Evolutionary conservation across 1,284 basidiomycete genomes (phyloP).

Genomic region (Leucoagaricus sp.): DNA sequence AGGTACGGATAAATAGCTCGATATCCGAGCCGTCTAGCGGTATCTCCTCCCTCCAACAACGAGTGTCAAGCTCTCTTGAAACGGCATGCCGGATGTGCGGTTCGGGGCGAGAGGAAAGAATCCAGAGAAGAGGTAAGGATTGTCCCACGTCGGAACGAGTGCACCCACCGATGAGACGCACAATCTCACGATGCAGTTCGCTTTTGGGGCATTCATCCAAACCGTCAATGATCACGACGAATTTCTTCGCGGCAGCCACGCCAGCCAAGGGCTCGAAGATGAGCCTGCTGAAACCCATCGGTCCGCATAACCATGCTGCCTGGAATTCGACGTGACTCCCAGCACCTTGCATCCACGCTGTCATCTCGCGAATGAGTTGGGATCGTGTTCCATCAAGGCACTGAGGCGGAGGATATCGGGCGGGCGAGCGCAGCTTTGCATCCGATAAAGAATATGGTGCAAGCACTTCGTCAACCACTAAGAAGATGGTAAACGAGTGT

Average conservation of each 20-base stretch:
- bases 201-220: constrained; percentile 3
- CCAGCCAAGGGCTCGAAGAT: background rate
- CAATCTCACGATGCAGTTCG: background rate
- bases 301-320: background rate
- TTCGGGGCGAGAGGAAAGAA: constrained; percentile 2
- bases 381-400: background rate
- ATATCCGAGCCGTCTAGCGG: background rate
- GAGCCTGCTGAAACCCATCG: constrained; percentile 4
- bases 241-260: background rate
- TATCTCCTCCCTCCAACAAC: background rate
- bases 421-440: background rate
- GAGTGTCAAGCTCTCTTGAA: background rate
- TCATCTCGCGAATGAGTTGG: background rate
- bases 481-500: too few species aligned
- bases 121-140: background rate
- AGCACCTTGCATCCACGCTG: background rate
- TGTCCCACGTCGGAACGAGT: background rate
- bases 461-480: too few species aligned
- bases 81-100: background rate
- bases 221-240: constrained; percentile 3
- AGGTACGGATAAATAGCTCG: background rate
- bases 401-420: background rate
- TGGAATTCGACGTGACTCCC: background rate
- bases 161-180: background rate
- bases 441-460: background rate